Evolutionary conservation across 805 yeast genomes (phyloP).

Genomic region (Candida tallmaniae): DNA sequence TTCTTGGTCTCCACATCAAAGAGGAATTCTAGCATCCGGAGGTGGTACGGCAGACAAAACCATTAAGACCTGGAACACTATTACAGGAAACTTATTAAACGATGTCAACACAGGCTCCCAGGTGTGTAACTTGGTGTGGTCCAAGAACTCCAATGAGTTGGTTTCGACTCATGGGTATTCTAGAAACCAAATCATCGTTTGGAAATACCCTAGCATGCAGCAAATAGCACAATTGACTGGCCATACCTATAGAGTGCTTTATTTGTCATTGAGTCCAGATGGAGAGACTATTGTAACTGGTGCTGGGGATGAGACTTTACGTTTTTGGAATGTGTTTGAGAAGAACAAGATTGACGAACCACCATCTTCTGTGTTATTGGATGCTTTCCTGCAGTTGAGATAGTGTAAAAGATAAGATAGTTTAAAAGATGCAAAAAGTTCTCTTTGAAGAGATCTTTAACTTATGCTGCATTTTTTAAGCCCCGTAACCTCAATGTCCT

Average conservation of each 20-base stretch:
- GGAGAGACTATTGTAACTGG: slow-evolving; percentile 97
- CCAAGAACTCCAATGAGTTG: slow-evolving; percentile 83
- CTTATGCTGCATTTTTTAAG: no score
- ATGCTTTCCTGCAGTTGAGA: slow-evolving; percentile 72
- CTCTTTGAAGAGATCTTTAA: no score
- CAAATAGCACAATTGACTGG: slow-evolving; percentile 93
- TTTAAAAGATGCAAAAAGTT: no score
- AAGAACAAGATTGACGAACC: slow-evolving; percentile 57
- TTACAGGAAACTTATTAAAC: slow-evolving; percentile 65
- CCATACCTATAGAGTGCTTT: slow-evolving; percentile 87
- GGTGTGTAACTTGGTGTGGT: slow-evolving; percentile 92
- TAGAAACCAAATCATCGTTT: slow-evolving; percentile 81
- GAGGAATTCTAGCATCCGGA: slow-evolving; percentile 90
- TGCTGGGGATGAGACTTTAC: slow-evolving; percentile 94
- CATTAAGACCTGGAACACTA: slow-evolving; percentile 88
- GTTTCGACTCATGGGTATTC: slow-evolving; percentile 95
- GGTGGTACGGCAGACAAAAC: slow-evolving; percentile 95
- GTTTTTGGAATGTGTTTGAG: slow-evolving; percentile 95
- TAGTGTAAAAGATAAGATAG: no score
- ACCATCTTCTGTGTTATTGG: slow-evolving; percentile 61
- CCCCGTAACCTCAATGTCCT: no score
- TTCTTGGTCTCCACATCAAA: slow-evolving; percentile 96
- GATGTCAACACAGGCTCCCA: slow-evolving; percentile 96
- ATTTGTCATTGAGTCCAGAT: slow-evolving; percentile 87
- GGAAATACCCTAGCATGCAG: slow-evolving; percentile 92